phyloP scores from a whole-genome alignment of 306 rosid species.

The Lathyrus tuberosus region DNA sequence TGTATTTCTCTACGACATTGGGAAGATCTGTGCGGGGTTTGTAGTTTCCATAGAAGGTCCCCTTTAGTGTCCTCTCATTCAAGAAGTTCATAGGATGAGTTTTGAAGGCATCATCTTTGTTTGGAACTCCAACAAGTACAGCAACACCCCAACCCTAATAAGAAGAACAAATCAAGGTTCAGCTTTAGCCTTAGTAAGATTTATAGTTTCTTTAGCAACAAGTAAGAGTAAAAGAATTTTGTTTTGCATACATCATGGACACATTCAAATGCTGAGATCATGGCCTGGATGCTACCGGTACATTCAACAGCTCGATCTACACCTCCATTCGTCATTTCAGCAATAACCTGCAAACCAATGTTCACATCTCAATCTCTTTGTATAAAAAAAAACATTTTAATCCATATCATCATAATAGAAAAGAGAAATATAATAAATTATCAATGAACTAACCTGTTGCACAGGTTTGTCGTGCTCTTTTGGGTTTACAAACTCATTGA shows the following conservation, averaged over 20 bases:
- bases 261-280: constrained; percentile 92
- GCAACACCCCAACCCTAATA: constrained; percentile 95
- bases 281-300: constrained; percentile 85
- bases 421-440: too few species aligned
- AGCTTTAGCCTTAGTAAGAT: not conserved
- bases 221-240: not conserved
- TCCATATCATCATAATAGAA: too few species aligned
- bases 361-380: too few species aligned
- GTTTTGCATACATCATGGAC: constrained; percentile 73
- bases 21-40: constrained; percentile 86
- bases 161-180: constrained; percentile 28
- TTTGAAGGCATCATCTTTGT: constrained; percentile 78
- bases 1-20: constrained; percentile 69
- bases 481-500: constrained; percentile 86
- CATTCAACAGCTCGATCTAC: constrained; percentile 92
- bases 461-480: constrained; percentile 82
- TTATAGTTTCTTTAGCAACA: not conserved
- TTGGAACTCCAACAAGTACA: constrained; percentile 91
- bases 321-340: constrained; percentile 85
- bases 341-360: constrained; percentile 80
- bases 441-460: too few species aligned
- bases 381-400: too few species aligned
- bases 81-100: constrained; percentile 77
- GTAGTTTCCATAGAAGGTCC: constrained; percentile 94
- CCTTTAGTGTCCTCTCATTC: constrained; percentile 86